A percentile compares a stretch with the other conserved stretches of the same genome.
Conservation (phyloP, 2,329 filamentous ascomycete genomes). For the Phaeophleospora eucalypticola region DNA sequence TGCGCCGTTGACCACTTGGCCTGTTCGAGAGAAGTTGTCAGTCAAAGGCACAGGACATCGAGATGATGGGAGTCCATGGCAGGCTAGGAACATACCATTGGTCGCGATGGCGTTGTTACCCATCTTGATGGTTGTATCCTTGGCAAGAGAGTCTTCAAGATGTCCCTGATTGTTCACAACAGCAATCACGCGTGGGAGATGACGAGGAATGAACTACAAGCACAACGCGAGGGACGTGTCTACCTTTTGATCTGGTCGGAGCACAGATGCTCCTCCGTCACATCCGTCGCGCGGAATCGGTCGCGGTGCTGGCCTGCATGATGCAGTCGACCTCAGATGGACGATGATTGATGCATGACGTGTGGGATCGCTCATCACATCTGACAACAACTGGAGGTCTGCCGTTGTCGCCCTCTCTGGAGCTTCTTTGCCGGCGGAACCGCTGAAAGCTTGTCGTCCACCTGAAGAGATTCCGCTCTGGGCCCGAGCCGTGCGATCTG, state of each 20-base stretch:
- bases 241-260: not conserved
- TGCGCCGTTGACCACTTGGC: slow-evolving; percentile 43
- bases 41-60: not conserved
- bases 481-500: too few relatives aligned
- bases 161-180: too few relatives aligned
- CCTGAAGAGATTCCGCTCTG: too few relatives aligned
- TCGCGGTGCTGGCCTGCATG: too few relatives aligned
- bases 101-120: slow-evolving; percentile 45
- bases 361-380: not conserved
- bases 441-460: too few relatives aligned
- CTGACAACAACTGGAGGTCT: too few relatives aligned
- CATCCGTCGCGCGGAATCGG: too few relatives aligned
- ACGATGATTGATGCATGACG: slow-evolving; percentile 2
- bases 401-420: too few relatives aligned
- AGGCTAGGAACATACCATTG: slow-evolving; percentile 35
- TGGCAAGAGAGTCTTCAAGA: too few relatives aligned
- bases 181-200: too few relatives aligned
- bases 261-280: not conserved
- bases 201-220: not conserved
- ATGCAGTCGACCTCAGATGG: too few relatives aligned
- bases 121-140: slow-evolving; percentile 11
- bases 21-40: slow-evolving; percentile 21
- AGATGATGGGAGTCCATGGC: not conserved
- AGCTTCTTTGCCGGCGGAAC: too few relatives aligned
- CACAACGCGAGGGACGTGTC: not conserved